These are phyloP conservation scores for Wickerhamomyces bovis DNA, from an alignment of 805 yeast genomes.

Conservation along the genomic window DNA sequence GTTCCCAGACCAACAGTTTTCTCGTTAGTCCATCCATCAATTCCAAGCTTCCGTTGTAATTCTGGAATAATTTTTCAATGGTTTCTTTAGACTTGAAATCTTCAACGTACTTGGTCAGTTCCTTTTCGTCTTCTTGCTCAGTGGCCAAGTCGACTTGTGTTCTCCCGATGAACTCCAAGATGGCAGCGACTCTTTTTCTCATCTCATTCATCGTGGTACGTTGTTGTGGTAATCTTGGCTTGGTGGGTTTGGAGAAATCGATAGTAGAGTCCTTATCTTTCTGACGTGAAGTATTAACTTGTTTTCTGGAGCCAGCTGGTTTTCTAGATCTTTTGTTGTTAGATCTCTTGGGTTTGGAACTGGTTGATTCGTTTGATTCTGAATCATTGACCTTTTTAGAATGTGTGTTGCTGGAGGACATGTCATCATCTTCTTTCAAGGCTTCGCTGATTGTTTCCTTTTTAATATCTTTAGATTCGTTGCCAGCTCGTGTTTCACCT, in stretches of 20 bases:
- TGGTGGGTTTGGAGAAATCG: constrained; percentile 63
- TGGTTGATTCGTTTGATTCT: constrained; percentile 17
- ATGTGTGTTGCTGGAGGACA: not conserved
- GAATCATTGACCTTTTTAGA: constrained; percentile 8
- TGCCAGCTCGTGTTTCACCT: not conserved
- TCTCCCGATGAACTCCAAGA: constrained; percentile 83
- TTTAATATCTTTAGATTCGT: not conserved
- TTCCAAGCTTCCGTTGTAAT: constrained; percentile 52
- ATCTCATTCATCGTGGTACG: constrained; percentile 74
- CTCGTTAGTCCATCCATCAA: constrained; percentile 71
- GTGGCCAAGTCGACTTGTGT: constrained; percentile 77
- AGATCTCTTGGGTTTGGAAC: constrained; percentile 15
- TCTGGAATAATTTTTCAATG: constrained; percentile 38
- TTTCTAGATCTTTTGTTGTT: constrained; percentile 13
- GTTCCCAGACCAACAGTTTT: constrained; percentile 73
- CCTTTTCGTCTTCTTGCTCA: constrained; percentile 57
- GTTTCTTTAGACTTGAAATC: constrained; percentile 32
- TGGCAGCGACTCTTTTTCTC: constrained; percentile 83
- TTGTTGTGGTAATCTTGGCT: constrained; percentile 77
- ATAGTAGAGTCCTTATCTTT: constrained; percentile 29
- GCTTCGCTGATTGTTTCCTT: constrained; percentile 5
- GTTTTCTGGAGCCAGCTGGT: constrained; percentile 5
- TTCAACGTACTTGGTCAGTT: constrained; percentile 40
- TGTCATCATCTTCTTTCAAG: constrained; percentile 5
- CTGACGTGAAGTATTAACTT: not conserved